A percentile compares a stretch with the other conserved stretches of the same genome.
phyloP scores from a whole-genome alignment of 2,329 filamentous ascomycete species.

The Helminthosporium solani region DNA sequence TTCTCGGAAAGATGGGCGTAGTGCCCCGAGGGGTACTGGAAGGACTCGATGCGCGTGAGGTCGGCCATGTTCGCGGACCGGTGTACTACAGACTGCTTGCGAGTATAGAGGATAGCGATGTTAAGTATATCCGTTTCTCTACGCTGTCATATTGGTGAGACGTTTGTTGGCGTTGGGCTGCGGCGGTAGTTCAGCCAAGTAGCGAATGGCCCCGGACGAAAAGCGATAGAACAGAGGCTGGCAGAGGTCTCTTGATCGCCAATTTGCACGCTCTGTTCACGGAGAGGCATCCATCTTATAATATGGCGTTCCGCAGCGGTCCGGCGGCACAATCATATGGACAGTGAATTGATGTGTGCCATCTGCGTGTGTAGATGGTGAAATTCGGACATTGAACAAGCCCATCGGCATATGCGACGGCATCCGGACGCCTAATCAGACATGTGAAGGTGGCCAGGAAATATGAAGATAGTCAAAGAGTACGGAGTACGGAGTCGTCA shows the following conservation, averaged over 20 bases:
- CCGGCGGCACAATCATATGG: no score
- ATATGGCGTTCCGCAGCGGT: neutral
- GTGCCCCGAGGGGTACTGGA: slow-evolving; percentile 72
- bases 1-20: slow-evolving; percentile 70
- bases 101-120: no score
- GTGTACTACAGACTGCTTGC: neutral
- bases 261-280: neutral
- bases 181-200: neutral
- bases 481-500: no score
- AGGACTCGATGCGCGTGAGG: slow-evolving; percentile 42
- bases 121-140: neutral
- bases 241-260: neutral
- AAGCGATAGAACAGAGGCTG: neutral
- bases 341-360: no score
- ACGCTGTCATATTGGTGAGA: neutral
- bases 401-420: no score
- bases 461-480: no score
- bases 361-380: no score
- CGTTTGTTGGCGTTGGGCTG: neutral
- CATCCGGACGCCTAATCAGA: no score
- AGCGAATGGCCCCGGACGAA: neutral
- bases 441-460: no score
- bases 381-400: no score
- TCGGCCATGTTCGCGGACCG: slow-evolving; percentile 30
- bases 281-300: neutral